Evolutionary conservation across 306 rosid species (phyloP).

Genomic region (Geum urbanum): DNA sequence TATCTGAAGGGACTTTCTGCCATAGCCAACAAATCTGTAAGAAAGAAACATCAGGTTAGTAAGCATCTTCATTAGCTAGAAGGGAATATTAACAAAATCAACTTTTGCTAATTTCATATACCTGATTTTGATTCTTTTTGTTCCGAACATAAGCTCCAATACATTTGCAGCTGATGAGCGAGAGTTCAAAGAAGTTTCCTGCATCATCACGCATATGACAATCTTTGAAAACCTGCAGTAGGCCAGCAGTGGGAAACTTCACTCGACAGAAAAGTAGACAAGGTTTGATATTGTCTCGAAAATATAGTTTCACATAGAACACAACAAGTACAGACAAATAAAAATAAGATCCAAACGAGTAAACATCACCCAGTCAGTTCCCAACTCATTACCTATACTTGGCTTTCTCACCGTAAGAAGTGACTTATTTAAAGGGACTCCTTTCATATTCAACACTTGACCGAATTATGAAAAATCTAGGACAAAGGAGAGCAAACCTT

Average conservation of each 20-base stretch:
- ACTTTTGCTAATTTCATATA: constrained; percentile 16
- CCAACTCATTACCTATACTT: neutral
- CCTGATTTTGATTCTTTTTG: constrained; percentile 96
- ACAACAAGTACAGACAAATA: neutral
- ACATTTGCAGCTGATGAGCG: constrained; percentile 88
- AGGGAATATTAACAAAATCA: neutral
- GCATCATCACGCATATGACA: constrained; percentile 44
- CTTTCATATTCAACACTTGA: neutral
- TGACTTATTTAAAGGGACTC: neutral
- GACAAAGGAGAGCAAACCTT: constrained; percentile 50
- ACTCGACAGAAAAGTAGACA: neutral
- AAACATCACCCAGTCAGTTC: neutral
- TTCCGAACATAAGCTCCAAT: constrained; percentile 92
- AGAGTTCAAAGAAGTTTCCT: constrained; percentile 75
- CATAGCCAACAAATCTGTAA: constrained; percentile 85
- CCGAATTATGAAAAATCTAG: neutral
- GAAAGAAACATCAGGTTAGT: constrained; percentile 22
- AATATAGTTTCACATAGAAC: neutral
- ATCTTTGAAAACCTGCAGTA: constrained; percentile 65
- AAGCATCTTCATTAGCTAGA: constrained; percentile 4
- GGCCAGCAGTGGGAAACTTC: neutral
- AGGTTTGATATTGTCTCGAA: neutral
- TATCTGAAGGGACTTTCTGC: constrained; percentile 42
- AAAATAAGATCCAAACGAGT: neutral
- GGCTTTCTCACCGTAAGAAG: no score